Base-by-base conservation (phyloP, 805 yeast species). In the Ogataea pini region DNA sequence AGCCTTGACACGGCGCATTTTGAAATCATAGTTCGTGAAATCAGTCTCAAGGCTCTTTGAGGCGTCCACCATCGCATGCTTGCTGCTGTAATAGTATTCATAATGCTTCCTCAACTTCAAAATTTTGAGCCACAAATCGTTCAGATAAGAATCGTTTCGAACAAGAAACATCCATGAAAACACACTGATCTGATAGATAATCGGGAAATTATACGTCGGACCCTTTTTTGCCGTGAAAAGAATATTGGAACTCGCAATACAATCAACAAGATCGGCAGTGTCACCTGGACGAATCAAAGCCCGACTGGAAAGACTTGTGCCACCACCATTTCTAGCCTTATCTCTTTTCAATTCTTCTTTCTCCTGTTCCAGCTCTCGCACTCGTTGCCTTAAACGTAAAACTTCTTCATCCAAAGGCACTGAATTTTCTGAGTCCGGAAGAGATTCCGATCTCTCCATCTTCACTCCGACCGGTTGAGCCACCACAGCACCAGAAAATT, bases 151-250 rank as follows among this genome's bases (percentile, higher is more conserved):
- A 54, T 79, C 85, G 56, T 82, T 81, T 58, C 79, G 75, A 70
- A 79, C 78, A 17, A 79, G 72, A 22, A 82, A 81, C 55, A 79
- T 63, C 83, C 83, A 79, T 19, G 82, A 80, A 3, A 82, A 73
- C 1, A 80, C 76, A 49, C 82, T 61, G 19, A 69, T 69, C 44
- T 69, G 71, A 48, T 69, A 68, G 14, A 68, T 62, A 10, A 69
- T 65, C 7, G 73, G 71, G 49, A 69, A 65, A 39, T 66, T 66
- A 45, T 64, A 64, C 9, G 63, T 62, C 18, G 67, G 62, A 19
- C 66, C 67, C 44, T 63, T 61, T 40, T 66, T 64, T 3, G 72
- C 68, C 0, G 71, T 69, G 54, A 68, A 69, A 17, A 69, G 51
- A 17, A 67, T 65, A 48, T 69, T 67, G 28, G 70, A 64, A 39